Evolutionary conservation across 2,329 filamentous ascomycete genomes (phyloP), one percentile per base, ranked within the genome.

Genomic region (Hypoxylon sp.): DNA sequence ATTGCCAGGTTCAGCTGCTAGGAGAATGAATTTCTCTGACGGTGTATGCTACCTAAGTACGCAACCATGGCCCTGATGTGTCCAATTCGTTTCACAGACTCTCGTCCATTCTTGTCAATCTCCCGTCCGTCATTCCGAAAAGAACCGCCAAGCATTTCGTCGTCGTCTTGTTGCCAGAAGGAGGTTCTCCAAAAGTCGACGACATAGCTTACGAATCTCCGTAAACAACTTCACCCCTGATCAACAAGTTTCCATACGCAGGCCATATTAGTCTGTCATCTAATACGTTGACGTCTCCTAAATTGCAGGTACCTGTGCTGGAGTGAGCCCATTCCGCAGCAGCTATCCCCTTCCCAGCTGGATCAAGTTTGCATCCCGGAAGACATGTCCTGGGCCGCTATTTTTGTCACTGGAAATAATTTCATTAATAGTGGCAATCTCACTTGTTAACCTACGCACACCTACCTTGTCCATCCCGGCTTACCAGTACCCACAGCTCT

Each of bases 401-500:
- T 63, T 69, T 69, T 63, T 48, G 64, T 63, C 58, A 8, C 27
- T n/a, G 5, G 27, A 30, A 52, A 43, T 47, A 61, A 60, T 53
- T 59, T 61, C 56, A 45, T 58, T 58, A 34, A 65, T 68, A 34
- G 67, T 68, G 67, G 67, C 61, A 25, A 70, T 34, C 12, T 68
- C 37, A 52, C 65, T 65, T 63, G 65, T 68, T 65, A 46, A 58
- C 61, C 57, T 60, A 57, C 66, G 47, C 48, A 63, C 57, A 62
- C 52, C 63, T 58, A 47, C 32, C 50, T 37, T 55, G 57, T 32
- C 53, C 46, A 37, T 57, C 58, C 59, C 55, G 46, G 59, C 54
- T 61, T 68, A 63, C 63, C 62, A 51, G 61, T 30, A 34, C 61
- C 23, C 43, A 27, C 5, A 45, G 12, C 11, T 12, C 60, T 57